Base-by-base conservation (phyloP, 306 rosid genomes). In the Corylus avellana region DNA sequence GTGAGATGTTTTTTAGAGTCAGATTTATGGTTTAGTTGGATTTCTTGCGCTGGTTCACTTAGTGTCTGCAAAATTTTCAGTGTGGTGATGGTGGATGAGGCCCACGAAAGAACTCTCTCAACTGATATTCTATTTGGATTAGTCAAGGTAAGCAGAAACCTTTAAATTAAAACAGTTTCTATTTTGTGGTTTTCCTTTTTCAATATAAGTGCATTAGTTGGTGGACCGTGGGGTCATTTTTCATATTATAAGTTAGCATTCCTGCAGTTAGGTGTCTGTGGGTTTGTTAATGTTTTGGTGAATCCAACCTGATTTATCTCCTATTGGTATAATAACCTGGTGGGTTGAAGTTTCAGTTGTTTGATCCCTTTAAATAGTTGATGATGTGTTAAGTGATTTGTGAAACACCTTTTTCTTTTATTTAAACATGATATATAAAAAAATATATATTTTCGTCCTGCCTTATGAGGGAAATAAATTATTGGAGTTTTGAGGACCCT, bases 21-120 rank as follows among this genome's bases (percentile, higher is more conserved):
- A 42, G 42, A 39, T 78, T 80, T 70, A 14, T 75, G 29, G 57
- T 86, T 66, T 54, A 62, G 82, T 77, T 88, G 51, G 55, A 77
- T 78, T 27, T 54, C 14, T 50, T 77, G 14, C 4, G 2, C 17
- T 73, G 49, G 27, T 69, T 88, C 72, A 75, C 88, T 80, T 61
- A 76, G 27, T 77, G 53, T 80, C 61, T 79, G 64, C 64, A 75
- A 83, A 64, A 77, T 29, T 80, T 80, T 81, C 83, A 95, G 99
- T 89, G 98, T 95, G 82, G 91, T 93, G 82, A 95, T 95, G 99
- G 97, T 95, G 91, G 99, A 95, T 77, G 99, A 95, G 94, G 99
- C 98, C 86, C 99, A 95, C 72, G 99, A 95, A 87, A 90, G 99
- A 73, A 95, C 99, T 77, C 97, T 95, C 69, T 95, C 99, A 74